phyloP scores from a whole-genome alignment of 202 grass and related monocot genomes.

The Thinopyrum obtusiflorum region DNA sequence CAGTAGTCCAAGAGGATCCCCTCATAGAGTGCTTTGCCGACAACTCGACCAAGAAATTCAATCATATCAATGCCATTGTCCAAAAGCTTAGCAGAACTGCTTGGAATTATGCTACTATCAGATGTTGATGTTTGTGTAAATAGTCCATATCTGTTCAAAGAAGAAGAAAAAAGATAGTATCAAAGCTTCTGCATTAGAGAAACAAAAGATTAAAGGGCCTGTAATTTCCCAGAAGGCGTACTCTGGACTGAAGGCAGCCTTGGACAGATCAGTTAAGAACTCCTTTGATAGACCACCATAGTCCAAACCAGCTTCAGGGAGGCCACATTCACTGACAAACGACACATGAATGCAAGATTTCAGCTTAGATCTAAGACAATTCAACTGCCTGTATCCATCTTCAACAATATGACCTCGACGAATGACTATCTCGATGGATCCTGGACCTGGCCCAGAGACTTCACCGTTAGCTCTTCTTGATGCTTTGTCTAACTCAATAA shows the following conservation, averaged over 20 bases:
- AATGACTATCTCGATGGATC: slow-evolving; percentile 79
- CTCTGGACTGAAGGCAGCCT: slow-evolving; percentile 84
- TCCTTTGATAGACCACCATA: slow-evolving; percentile 96
- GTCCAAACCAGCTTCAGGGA: slow-evolving; percentile 97
- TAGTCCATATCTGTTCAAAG: slow-evolving; percentile 60
- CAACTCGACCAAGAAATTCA: slow-evolving; percentile 90
- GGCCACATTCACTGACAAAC: slow-evolving; percentile 92
- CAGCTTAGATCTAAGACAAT: slow-evolving; percentile 72
- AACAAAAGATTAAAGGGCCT: slow-evolving; percentile 26
- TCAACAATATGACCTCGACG: slow-evolving; percentile 88
- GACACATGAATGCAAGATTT: slow-evolving; percentile 92
- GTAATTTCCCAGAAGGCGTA: slow-evolving; percentile 36
- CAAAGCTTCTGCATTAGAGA: background rate
- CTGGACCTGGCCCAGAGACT: slow-evolving; percentile 63
- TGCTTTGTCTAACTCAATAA: slow-evolving; percentile 81
- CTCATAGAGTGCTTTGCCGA: slow-evolving; percentile 94
- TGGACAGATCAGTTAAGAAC: slow-evolving; percentile 94
- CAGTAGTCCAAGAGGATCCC: slow-evolving; percentile 95
- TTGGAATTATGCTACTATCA: slow-evolving; percentile 88
- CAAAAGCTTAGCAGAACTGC: slow-evolving; percentile 79
- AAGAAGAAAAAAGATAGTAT: slow-evolving; percentile 11
- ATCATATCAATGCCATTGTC: slow-evolving; percentile 95
- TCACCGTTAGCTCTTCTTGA: slow-evolving; percentile 58
- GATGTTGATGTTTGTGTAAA: slow-evolving; percentile 86
- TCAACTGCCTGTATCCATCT: slow-evolving; percentile 92